Evolutionary conservation across 2,329 filamentous ascomycete genomes (phyloP), one percentile per base, ranked within the genome.

Genomic region (Fusarium sp.): DNA sequence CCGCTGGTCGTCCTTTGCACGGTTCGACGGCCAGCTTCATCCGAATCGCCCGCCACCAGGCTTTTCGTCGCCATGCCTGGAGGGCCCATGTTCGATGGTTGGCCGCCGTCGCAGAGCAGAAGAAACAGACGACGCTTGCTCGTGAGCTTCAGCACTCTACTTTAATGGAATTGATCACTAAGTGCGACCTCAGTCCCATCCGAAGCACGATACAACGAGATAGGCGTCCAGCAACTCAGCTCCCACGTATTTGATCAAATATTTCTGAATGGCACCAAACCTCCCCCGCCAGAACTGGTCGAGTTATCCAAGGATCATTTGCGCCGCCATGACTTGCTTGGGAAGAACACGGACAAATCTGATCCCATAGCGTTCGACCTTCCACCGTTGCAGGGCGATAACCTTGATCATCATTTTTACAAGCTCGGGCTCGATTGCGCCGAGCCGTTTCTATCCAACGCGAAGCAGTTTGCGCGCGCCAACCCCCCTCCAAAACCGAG

Each of bases 141-240:
- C 73, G 87, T 88, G 78, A 80, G 85, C 79, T 18, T 10, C 11
- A 18, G 42, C 34, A 20, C 16, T 34, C 5, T 45, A 54, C 22
- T 57, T 22, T 22, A 20, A 60, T 13, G 8, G 5, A 24, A 10
- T 10, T 38, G 47, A 42, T 27, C 7, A 29, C 38, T 62, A 38
- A 60, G 38, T 38, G 22, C n/a, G 29, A 27, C 47, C 18, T 50
- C 31, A 87, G 85, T 89, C 34, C 79, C 84, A 1, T 88, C 89
- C 8, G 84, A 88, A 66, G 87, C 94, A 58, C 91, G 96, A 75
- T 94, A 93, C 85, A 99, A 97, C 84, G 93, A 97, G 76, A 95
- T 99, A 77, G 94, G 94, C 62, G 94, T 99, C 42, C 96, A 99
- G 84, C 96, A 98, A 79, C 86, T 99, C 76, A 98, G 95, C 86